Evolutionary conservation across 208 protist species (phyloP).

Genomic region (Leishmania lainsoni): DNA sequence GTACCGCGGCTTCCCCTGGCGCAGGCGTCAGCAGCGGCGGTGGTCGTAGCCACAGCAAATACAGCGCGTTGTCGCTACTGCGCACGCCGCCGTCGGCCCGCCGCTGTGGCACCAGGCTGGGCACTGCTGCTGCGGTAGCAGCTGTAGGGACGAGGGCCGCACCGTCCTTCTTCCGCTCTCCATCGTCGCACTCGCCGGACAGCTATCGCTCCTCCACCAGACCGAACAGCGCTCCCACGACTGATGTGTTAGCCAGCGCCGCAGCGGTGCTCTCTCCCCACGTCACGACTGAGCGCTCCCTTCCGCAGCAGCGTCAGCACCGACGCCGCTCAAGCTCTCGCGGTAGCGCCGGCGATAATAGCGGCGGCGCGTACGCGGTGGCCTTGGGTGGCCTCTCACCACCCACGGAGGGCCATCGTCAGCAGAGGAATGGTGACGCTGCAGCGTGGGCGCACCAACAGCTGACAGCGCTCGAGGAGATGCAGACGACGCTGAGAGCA

Average conservation of each 20-base stretch:
- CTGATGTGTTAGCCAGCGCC: background rate
- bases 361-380: background rate
- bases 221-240: constrained; percentile 11
- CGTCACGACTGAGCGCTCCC: background rate
- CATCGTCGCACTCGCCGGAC: constrained; percentile 21
- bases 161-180: background rate
- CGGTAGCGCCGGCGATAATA: constrained; percentile 12
- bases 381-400: background rate
- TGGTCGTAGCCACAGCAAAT: constrained; percentile 23
- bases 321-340: constrained; percentile 31
- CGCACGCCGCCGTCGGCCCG: constrained; percentile 27
- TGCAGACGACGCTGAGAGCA: constrained; percentile 28
- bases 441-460: constrained; percentile 30
- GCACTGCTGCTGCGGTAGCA: background rate
- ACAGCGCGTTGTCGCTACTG: constrained; percentile 22
- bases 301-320: background rate
- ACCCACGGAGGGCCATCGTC: background rate
- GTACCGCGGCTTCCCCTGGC: background rate
- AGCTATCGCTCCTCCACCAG: constrained; percentile 26
- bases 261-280: background rate
- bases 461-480: constrained; percentile 24
- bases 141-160: background rate
- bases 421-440: background rate
- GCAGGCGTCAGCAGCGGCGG: background rate
- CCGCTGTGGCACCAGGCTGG: background rate